Base-by-base conservation (phyloP, 352 stramenopile genomes). In the Phytopythium kandeliae region DNA sequence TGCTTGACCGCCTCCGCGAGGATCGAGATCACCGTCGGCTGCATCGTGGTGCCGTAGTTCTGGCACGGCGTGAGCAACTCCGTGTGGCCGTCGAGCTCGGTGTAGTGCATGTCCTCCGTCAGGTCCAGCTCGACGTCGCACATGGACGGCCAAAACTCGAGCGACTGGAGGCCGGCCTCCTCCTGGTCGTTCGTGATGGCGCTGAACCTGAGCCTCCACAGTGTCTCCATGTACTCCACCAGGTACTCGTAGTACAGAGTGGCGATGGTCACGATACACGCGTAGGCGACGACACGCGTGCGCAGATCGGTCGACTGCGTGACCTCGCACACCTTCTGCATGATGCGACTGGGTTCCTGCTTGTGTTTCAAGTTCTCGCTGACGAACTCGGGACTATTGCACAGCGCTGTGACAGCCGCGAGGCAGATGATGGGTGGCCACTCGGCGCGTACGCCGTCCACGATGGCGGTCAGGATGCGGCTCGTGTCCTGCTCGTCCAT, bases 91-190 rank as follows among this genome's bases (percentile, higher is more conserved):
- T 85, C 71, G 21, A 85, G 52, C 60, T 85, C 65, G 17, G 74
- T 76, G 56, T 98, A 96, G 22, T 83, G 74, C 54, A 91, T 88
- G 56, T 98, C 85, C 26, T 97, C 90, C 10, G 97, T 78, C 38
- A 98, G 66, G 31, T 98, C 92, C 35, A 97, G 73, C 60, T 99
- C 96, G 21, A 97, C 89, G 55, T 98, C 95, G 62, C 88, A 98
- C 55, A 99, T 91, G 17, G 96, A 98, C 46, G 78, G 96, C 96
- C 96, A 99, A 61, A 99, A 98, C 74, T 99, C 96, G 57, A 99
- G 94, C 37, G 96, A 97, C 64, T 97, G 81, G 30, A 97, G 82
- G 1, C 91, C 90, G 17, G 98, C 96, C 51, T 95, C 84, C 24
- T 77, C 69, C 58, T 97, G 92, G 62, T 98, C 92, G 48, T 76